Percentiles rank a stretch among this genome's conserved stretches.
phyloP scores from a whole-genome alignment of 805 yeast species.

The Kazachstania bromeliacearum region DNA sequence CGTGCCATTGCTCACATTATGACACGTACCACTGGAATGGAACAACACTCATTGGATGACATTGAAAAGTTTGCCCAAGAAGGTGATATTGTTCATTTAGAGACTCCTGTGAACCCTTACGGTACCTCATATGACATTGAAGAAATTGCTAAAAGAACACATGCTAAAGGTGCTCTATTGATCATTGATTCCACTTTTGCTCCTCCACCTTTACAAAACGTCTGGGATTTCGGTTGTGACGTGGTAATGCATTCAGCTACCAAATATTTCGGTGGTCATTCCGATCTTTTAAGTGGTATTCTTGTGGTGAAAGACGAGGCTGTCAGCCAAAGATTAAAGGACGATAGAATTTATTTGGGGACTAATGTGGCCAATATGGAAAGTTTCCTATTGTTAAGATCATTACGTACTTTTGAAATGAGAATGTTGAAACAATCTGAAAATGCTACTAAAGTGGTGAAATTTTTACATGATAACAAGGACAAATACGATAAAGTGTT shows the following conservation, averaged over 20 bases:
- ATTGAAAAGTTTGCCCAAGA: slow-evolving; percentile 37
- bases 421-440: slow-evolving; percentile 59
- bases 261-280: slow-evolving; percentile 92
- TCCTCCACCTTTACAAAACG: slow-evolving; percentile 81
- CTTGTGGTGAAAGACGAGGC: slow-evolving; percentile 52
- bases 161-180: slow-evolving; percentile 62
- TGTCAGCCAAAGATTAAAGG: slow-evolving; percentile 37
- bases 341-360: slow-evolving; percentile 66
- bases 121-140: slow-evolving; percentile 58
- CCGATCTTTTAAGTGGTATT: slow-evolving; percentile 79
- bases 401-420: slow-evolving; percentile 70
- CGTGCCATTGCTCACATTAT: slow-evolving; percentile 59
- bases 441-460: slow-evolving; percentile 53
- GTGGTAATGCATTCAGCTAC: slow-evolving; percentile 89
- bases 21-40: slow-evolving; percentile 49
- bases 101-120: slow-evolving; percentile 82
- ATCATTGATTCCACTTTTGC: slow-evolving; percentile 85
- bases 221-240: slow-evolving; percentile 78
- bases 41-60: slow-evolving; percentile 41
- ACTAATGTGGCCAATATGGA: slow-evolving; percentile 75
- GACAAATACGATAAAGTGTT: slow-evolving; percentile 39
- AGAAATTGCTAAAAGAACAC: slow-evolving; percentile 61
- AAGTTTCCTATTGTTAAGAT: slow-evolving; percentile 61
- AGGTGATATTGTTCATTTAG: slow-evolving; percentile 77
- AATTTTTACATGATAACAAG: slow-evolving; percentile 44